These are phyloP conservation scores for Phytophthora pluvialis DNA, from an alignment of 352 stramenopile species.

Conservation along the genomic window DNA sequence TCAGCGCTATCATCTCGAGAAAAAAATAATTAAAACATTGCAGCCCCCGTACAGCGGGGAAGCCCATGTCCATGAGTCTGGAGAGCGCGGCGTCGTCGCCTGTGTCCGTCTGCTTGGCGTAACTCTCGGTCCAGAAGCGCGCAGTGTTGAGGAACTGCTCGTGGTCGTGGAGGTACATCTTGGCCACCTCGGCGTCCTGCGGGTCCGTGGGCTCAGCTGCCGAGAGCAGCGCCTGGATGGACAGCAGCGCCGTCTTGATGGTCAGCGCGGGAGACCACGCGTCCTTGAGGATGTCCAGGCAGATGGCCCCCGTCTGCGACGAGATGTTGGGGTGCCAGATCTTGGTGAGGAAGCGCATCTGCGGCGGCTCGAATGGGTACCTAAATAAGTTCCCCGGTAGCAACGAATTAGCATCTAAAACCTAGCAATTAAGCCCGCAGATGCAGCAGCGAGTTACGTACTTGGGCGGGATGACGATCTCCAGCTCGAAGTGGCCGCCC, in stretches of 20 bases:
- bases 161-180: slow-evolving; percentile 95
- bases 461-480: slow-evolving; percentile 94
- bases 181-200: slow-evolving; percentile 96
- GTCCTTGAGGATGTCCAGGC: slow-evolving; percentile 98
- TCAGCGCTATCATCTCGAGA: background rate
- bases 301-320: slow-evolving; percentile 97
- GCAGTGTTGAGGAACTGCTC: slow-evolving; percentile 94
- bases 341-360: slow-evolving; percentile 94
- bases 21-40: background rate
- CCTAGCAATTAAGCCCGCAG: background rate
- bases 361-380: slow-evolving; percentile 96
- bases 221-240: slow-evolving; percentile 95
- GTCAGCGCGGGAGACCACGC: slow-evolving; percentile 96
- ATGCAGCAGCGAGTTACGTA: slow-evolving; percentile 82
- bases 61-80: slow-evolving; percentile 89
- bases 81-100: slow-evolving; percentile 65
- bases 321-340: slow-evolving; percentile 99
- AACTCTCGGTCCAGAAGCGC: slow-evolving; percentile 96
- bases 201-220: slow-evolving; percentile 92
- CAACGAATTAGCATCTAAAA: slow-evolving; percentile 12
- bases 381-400: slow-evolving; percentile 19
- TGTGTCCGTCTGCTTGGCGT: slow-evolving; percentile 83
- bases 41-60: slow-evolving; percentile 55
- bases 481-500: slow-evolving; percentile 89
- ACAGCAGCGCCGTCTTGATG: slow-evolving; percentile 97